A percentile compares a stretch with the other conserved stretches of the same genome.
Conservation (phyloP, 345 rosid genomes). For the Cardamine occulta region DNA sequence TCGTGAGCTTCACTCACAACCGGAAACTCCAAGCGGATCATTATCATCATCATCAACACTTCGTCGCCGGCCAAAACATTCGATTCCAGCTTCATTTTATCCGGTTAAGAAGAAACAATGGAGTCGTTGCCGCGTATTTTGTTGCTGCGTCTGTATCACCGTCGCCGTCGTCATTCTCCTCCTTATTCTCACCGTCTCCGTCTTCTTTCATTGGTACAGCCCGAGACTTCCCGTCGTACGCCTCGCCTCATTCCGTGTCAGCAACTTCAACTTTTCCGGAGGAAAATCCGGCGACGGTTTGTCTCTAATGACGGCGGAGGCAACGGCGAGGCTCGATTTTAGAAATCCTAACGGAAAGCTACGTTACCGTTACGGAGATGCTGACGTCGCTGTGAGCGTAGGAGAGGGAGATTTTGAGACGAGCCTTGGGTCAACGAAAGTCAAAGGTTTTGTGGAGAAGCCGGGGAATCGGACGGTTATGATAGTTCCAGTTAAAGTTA, state of each 20-base stretch:
- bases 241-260: slow-evolving; percentile 60
- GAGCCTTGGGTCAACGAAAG: slow-evolving; percentile 48
- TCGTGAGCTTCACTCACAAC: slow-evolving; percentile 49
- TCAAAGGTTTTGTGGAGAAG: slow-evolving; percentile 55
- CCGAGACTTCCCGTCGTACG: slow-evolving; percentile 72
- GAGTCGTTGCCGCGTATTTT: slow-evolving; percentile 57
- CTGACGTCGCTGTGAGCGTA: slow-evolving; percentile 48
- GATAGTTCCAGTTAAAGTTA: slow-evolving; percentile 51
- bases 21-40: slow-evolving; percentile 27
- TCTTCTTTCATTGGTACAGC: slow-evolving; percentile 70
- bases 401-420: slow-evolving; percentile 49
- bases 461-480: slow-evolving; percentile 56
- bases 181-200: slow-evolving; percentile 38
- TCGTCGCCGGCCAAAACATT: slow-evolving; percentile 41
- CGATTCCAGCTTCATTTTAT: slow-evolving; percentile 54
- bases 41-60: slow-evolving; percentile 22
- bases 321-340: slow-evolving; percentile 55
- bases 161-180: slow-evolving; percentile 45
- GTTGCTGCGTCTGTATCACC: slow-evolving; percentile 53
- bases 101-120: slow-evolving; percentile 48
- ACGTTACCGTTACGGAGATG: slow-evolving; percentile 47
- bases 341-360: slow-evolving; percentile 69
- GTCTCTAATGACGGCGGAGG: slow-evolving; percentile 46
- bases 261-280: slow-evolving; percentile 46
- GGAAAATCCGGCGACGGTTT: slow-evolving; percentile 53